Evolutionary conservation across 768 basidiomycete species (phyloP).

Genomic region (Collybiopsis confluens): DNA sequence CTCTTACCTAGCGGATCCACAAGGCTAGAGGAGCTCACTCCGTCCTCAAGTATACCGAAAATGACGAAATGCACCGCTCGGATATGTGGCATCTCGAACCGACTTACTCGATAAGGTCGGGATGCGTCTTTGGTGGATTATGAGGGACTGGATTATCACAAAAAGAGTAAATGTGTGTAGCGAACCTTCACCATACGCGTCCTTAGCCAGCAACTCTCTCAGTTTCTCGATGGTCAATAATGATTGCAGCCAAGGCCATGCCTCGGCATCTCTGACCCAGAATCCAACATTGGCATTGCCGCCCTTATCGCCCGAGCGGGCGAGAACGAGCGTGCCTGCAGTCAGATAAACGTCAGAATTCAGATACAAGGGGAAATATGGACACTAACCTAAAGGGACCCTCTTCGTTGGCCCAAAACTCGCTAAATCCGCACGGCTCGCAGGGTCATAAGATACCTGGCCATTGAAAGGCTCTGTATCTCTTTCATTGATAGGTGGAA

Average conservation of each 20-base stretch:
- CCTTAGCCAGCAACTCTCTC: not conserved
- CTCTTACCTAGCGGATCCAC: slow-evolving; percentile 3
- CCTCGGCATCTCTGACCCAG: not conserved
- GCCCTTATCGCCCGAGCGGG: slow-evolving; percentile 5
- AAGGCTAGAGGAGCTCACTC: not conserved
- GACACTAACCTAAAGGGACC: slow-evolving; percentile 1
- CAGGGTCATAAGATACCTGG: slow-evolving; percentile 1
- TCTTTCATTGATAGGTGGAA: not conserved
- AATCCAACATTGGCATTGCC: slow-evolving; percentile 7
- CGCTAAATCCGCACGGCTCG: not conserved
- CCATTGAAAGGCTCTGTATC: slow-evolving; percentile 5
- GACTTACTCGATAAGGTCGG: not conserved
- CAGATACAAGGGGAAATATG: not conserved
- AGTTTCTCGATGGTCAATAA: slow-evolving; percentile 3
- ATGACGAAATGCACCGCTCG: slow-evolving; percentile 6
- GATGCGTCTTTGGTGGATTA: not conserved
- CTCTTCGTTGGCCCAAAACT: slow-evolving; percentile 1
- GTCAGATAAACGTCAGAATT: not conserved
- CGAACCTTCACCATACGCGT: not conserved
- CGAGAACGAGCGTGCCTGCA: not conserved
- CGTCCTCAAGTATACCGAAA: slow-evolving; percentile 4
- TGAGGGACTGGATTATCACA: too few relatives aligned
- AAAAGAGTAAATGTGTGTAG: too few relatives aligned
- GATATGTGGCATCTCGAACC: slow-evolving; percentile 7
- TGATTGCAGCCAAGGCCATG: slow-evolving; percentile 6